phyloP scores from a whole-genome alignment of 2,329 filamentous ascomycete genomes.

The Bipolaris bicolor region DNA sequence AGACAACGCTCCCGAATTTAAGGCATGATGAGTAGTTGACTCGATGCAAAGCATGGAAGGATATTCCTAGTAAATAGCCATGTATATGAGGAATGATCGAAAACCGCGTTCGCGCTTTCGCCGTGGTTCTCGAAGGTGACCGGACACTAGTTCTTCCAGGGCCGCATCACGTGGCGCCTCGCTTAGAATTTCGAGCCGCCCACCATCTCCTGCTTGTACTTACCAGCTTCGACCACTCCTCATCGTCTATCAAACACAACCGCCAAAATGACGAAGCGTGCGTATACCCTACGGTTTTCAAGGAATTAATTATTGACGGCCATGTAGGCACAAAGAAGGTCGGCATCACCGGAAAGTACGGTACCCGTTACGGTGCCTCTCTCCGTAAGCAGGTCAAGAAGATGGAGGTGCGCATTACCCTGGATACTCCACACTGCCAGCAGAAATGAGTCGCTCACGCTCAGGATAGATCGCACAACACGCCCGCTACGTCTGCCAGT shows the following conservation, averaged over 20 bases:
- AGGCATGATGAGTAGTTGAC: background rate
- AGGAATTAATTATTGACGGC: constrained; percentile 25
- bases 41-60: background rate
- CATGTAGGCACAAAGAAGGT: constrained; percentile 64
- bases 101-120: background rate
- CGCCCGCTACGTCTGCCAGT: constrained; percentile 93
- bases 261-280: constrained; percentile 63
- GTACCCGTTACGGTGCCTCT: constrained; percentile 97
- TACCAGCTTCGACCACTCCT: constrained; percentile 25
- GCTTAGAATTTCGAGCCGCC: constrained; percentile 14
- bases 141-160: constrained; percentile 20
- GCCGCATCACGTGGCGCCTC: constrained; percentile 4
- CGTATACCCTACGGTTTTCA: constrained; percentile 22
- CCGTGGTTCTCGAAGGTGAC: background rate
- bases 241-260: constrained; percentile 33
- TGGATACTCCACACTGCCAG: constrained; percentile 5
- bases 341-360: constrained; percentile 97
- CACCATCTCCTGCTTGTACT: constrained; percentile 10
- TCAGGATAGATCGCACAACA: constrained; percentile 79
- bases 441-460: constrained; percentile 29
- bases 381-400: constrained; percentile 99
- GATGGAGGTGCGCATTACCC: constrained; percentile 70
- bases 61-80: background rate
- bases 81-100: background rate
- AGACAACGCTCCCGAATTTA: background rate